Percentiles rank a stretch among this genome's conserved stretches.
These are phyloP conservation scores for Cucurbita maxima DNA, from an alignment of 306 rosid species.

Conservation along the genomic window DNA sequence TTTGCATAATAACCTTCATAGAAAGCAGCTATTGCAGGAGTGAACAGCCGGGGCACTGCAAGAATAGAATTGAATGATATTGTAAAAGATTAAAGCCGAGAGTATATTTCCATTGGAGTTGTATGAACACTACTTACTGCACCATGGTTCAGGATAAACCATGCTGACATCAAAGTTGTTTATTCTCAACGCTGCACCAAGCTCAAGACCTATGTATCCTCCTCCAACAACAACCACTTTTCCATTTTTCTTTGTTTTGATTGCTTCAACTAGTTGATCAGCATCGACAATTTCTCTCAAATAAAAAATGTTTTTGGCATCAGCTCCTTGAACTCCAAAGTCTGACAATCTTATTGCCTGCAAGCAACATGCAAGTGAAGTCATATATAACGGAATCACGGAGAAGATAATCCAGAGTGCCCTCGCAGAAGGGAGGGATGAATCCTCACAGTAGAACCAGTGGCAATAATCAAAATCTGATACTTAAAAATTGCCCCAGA, in stretches of 20 bases:
- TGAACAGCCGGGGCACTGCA: constrained; percentile 95
- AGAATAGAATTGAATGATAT: constrained; percentile 5
- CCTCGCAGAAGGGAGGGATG: background rate
- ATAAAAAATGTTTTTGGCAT: constrained; percentile 84
- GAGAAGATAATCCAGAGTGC: background rate
- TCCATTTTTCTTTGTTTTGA: constrained; percentile 63
- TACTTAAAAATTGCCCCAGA: constrained; percentile 52
- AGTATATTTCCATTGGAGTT: background rate
- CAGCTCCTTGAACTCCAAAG: constrained; percentile 92
- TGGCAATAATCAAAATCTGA: constrained; percentile 65
- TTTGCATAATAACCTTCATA: constrained; percentile 74
- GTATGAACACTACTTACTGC: constrained; percentile 54
- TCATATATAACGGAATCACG: background rate
- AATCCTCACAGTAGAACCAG: constrained; percentile 73
- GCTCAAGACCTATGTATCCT: constrained; percentile 91
- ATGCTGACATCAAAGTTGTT: constrained; percentile 65
- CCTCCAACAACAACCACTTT: constrained; percentile 96
- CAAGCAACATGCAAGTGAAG: constrained; percentile 7
- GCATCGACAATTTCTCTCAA: constrained; percentile 94
- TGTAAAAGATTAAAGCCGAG: background rate
- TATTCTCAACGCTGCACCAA: constrained; percentile 70
- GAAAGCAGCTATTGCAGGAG: constrained; percentile 75
- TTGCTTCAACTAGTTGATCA: constrained; percentile 54
- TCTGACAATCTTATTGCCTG: constrained; percentile 77
- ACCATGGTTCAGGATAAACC: constrained; percentile 99